These are phyloP conservation scores for Capsella rubella DNA, from an alignment of 441 rosid genomes.

Conservation along the genomic window DNA sequence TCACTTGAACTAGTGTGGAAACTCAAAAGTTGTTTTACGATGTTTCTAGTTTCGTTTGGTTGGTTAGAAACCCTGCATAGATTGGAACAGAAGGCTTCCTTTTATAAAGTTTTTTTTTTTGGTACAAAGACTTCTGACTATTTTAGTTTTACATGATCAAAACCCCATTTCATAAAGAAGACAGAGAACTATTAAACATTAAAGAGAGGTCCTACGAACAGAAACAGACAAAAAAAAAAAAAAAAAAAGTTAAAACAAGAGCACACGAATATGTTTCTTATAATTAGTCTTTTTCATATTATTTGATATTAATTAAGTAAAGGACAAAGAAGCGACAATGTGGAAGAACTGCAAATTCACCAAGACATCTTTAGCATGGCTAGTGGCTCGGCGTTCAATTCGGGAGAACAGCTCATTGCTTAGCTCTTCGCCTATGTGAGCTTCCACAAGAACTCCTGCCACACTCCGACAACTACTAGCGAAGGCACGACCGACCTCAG, in stretches of 20 bases:
- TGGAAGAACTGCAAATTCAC: slow-evolving; percentile 87
- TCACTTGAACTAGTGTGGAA: slow-evolving; percentile 1
- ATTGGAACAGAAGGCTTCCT: slow-evolving; percentile 6
- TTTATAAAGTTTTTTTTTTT: not conserved
- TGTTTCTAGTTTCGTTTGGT: slow-evolving; percentile 14
- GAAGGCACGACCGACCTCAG: slow-evolving; percentile 77
- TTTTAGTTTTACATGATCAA: slow-evolving; percentile 36
- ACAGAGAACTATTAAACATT: not conserved
- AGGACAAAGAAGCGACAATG: slow-evolving; percentile 84
- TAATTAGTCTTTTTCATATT: not conserved
- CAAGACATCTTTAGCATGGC: slow-evolving; percentile 77
- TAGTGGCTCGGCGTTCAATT: slow-evolving; percentile 63
- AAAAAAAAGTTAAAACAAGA: slow-evolving; percentile 13
- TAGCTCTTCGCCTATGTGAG: slow-evolving; percentile 83
- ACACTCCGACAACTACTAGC: slow-evolving; percentile 80
- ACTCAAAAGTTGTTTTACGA: not conserved
- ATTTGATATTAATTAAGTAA: slow-evolving; percentile 43
- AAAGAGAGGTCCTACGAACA: slow-evolving; percentile 5
- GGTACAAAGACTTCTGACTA: slow-evolving; percentile 17
- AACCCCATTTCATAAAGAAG: slow-evolving; percentile 2
- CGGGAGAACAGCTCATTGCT: slow-evolving; percentile 73
- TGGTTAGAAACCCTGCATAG: not conserved
- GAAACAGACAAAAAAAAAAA: too few relatives aligned
- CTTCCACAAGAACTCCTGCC: slow-evolving; percentile 88
- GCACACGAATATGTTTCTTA: slow-evolving; percentile 21